Percentiles rank a stretch among this genome's conserved stretches.
phyloP scores from a whole-genome alignment of 2,329 filamentous ascomycete species.

The Aspergillus flavus region DNA sequence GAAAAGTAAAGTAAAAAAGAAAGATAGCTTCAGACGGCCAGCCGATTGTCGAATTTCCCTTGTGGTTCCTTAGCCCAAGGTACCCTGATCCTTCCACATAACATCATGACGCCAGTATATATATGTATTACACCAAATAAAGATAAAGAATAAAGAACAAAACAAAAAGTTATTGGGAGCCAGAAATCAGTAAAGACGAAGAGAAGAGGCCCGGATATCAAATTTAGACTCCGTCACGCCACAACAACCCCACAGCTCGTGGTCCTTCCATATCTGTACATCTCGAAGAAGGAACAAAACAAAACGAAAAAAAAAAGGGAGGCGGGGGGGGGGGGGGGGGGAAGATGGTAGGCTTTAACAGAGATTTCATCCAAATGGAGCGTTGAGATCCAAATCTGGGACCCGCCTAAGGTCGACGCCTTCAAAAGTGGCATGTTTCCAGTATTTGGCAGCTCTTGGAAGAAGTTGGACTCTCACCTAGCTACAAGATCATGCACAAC shows the following conservation, averaged over 20 bases:
- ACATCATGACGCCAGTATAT: conserved; percentile 29
- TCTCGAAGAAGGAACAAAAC: not conserved
- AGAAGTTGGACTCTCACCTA: conserved; percentile 1
- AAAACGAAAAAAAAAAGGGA: conserved; percentile 7
- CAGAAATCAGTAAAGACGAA: not conserved
- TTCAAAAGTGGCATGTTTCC: not conserved
- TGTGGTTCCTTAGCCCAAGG: conserved; percentile 2
- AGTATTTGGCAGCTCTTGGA: not conserved
- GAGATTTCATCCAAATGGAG: not conserved
- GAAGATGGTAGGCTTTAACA: not conserved
- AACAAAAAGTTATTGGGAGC: not conserved
- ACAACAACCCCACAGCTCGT: conserved; percentile 11
- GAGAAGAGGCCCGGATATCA: conserved; percentile 2
- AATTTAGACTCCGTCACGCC: conserved; percentile 20
- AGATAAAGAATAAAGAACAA: conserved; percentile 1
- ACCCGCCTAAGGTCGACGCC: not conserved
- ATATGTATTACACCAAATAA: conserved; percentile 7
- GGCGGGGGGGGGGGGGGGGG: not conserved
- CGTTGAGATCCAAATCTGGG: not conserved
- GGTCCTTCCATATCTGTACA: conserved; percentile 22
- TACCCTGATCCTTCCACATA: conserved; percentile 17
- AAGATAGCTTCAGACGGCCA: conserved; percentile 11
- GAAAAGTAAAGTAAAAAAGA: not conserved
- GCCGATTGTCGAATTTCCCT: conserved; percentile 17
- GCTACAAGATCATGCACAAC: conserved; percentile 11